Base-by-base conservation (phyloP, 495 filamentous ascomycete genomes). In the Podospora pseudocomata region DNA sequence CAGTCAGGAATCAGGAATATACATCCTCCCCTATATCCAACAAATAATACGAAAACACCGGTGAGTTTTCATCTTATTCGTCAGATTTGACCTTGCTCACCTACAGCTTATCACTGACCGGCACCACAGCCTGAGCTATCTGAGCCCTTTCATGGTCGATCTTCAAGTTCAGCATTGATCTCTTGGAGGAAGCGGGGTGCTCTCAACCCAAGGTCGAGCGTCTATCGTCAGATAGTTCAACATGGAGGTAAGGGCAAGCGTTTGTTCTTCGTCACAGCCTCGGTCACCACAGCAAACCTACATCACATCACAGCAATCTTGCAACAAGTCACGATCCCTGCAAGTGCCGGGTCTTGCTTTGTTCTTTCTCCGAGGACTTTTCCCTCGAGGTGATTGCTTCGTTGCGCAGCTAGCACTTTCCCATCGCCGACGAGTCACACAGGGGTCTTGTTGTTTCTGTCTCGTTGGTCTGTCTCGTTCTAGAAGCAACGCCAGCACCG, bases 221-320 rank as follows among this genome's bases (percentile, higher is more conserved):
- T 13, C 2, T 49, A 3, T 49, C 39, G 15, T 49, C 39, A 11
- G 9, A 49, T 49, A 49, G 7, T 49, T 19, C 59, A 70, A 64
- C 58, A 70, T 70, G 68, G 68, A 70, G 68, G 68, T 70, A 67
- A 70, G 68, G 53, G 32, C 58, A 39, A 62, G 18, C 26, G 1
- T 7, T 7, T 27, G 2, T 57, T 58, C 34, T 64, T 53, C 39
- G 0, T 62, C 44, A 26, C 58, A 30, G 18, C 15, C 55, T 34
- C 18, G 56, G 55, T 20, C 55, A 58, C 13, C n/a, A 58, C 55
- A 58, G 23, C 55, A 18, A 0, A 18, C 4, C 16, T 23, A 20
- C 23, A 58, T 26, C 11, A 58, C 19, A 58, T 4, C 55, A 49
- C 39, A 49, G 39, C 39, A 49, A 49, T 49, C 39, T 49, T 49